phyloP scores from a whole-genome alignment of 495 filamentous ascomycete species.

The Tuber borchii region DNA sequence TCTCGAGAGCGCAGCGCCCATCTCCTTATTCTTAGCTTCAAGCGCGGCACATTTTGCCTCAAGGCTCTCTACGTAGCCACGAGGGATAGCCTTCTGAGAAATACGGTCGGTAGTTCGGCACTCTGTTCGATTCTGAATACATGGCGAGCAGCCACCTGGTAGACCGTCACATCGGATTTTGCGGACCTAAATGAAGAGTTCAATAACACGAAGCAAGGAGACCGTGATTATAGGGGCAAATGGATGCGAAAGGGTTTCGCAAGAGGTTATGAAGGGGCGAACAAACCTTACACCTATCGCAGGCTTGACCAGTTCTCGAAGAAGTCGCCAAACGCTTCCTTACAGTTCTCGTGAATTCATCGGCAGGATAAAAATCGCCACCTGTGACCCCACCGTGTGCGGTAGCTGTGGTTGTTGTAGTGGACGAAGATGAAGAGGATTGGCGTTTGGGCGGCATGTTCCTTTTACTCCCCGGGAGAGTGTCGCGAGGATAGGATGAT shows the following conservation, averaged over 20 bases:
- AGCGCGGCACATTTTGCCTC: conserved; percentile 54
- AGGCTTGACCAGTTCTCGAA: conserved; percentile 74
- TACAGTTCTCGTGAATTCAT: conserved; percentile 62
- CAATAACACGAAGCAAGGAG: conserved; percentile 11
- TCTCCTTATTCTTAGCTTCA: conserved; percentile 53
- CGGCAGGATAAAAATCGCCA: conserved; percentile 43
- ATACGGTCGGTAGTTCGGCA: conserved; percentile 82
- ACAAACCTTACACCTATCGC: conserved; percentile 80
- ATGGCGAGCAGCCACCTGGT: conserved; percentile 66
- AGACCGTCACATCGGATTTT: conserved; percentile 78
- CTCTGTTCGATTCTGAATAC: conserved; percentile 60
- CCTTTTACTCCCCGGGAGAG: conserved; percentile 8
- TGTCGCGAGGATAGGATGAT: conserved; percentile 20
- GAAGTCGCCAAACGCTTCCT: conserved; percentile 58
- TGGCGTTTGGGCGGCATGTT: conserved; percentile 37
- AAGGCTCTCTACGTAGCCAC: conserved; percentile 64
- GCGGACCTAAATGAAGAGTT: conserved; percentile 53
- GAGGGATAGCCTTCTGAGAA: conserved; percentile 69
- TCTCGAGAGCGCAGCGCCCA: conserved; percentile 43
- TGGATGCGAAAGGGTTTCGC: conserved; percentile 5
- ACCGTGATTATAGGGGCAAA: conserved; percentile 1
- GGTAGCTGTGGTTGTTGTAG: conserved; percentile 25
- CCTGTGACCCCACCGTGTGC: conserved; percentile 22
- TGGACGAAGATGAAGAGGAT: conserved; percentile 31
- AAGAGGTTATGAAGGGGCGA: conserved; percentile 20